Evolutionary conservation across 495 filamentous ascomycete genomes (phyloP).

Genomic region (Xylaria venustula): DNA sequence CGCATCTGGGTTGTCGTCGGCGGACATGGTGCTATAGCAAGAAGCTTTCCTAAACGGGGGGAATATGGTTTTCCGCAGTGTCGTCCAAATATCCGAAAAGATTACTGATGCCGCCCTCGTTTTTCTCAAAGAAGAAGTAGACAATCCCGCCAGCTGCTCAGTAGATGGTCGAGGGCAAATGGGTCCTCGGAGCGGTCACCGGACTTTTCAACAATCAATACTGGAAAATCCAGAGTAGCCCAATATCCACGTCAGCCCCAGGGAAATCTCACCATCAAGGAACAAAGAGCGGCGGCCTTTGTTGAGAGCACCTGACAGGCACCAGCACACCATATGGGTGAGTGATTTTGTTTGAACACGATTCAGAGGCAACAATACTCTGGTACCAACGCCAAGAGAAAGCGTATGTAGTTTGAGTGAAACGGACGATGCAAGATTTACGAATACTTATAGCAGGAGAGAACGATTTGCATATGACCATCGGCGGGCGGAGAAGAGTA

Average conservation of each 20-base stretch:
- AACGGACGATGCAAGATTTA: background rate
- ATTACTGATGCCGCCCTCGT: conserved; percentile 29
- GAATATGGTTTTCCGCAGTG: conserved; percentile 44
- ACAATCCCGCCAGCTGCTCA: conserved; percentile 43
- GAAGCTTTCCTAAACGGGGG: conserved; percentile 15
- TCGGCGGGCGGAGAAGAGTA: background rate
- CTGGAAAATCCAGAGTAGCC: background rate
- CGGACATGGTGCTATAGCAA: conserved; percentile 35
- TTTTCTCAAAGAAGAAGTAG: conserved; percentile 38
- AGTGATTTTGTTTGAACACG: background rate
- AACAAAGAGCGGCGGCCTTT: conserved; percentile 20
- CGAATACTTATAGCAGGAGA: background rate
- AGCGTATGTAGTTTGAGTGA: background rate
- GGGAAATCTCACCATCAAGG: conserved; percentile 23
- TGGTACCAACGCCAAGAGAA: background rate
- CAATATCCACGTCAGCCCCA: background rate
- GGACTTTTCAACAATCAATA: conserved; percentile 45
- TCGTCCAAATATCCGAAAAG: conserved; percentile 44
- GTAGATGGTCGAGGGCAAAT: conserved; percentile 39
- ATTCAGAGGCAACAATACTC: background rate
- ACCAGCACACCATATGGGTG: background rate
- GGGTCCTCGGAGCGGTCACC: conserved; percentile 58
- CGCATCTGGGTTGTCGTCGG: conserved; percentile 32
- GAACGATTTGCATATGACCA: background rate
- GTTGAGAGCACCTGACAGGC: background rate